phyloP scores from a whole-genome alignment of 306 rosid genomes.

The Erythrophleum fordii region DNA sequence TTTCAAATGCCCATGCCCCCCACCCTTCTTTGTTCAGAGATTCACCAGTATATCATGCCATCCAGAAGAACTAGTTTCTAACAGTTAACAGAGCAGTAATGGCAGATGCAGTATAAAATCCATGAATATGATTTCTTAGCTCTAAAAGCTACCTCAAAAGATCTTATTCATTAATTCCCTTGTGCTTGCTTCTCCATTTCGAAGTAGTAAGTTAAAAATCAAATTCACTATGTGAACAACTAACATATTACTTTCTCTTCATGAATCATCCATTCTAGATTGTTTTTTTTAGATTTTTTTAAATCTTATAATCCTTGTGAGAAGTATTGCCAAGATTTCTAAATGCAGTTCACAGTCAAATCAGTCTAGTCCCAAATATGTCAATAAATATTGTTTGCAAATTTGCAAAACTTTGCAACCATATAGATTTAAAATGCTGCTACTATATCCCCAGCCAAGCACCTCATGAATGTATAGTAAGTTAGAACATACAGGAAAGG shows the following conservation, averaged over 20 bases:
- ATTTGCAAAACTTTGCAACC: constrained; percentile 9
- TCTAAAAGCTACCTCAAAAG: constrained; percentile 11
- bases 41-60: background rate
- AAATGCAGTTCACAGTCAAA: constrained; percentile 22
- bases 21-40: background rate
- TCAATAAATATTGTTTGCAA: background rate
- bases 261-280: constrained; percentile 6
- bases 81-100: background rate
- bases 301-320: background rate
- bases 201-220: constrained; percentile 22
- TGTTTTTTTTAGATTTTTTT: background rate
- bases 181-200: constrained; percentile 18
- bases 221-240: constrained; percentile 23
- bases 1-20: background rate
- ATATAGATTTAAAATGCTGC: constrained; percentile 8
- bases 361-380: background rate
- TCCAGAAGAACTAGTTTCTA: background rate
- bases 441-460: constrained; percentile 18
- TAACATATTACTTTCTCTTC: constrained; percentile 13
- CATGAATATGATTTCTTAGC: background rate
- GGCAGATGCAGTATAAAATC: constrained; percentile 24
- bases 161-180: constrained; percentile 13
- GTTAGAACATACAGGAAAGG: background rate
- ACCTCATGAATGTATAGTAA: constrained; percentile 15
- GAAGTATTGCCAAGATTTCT: constrained; percentile 9